Evolutionary conservation across 169 alveolate species (phyloP).

Genomic region (Neospora caninum): DNA sequence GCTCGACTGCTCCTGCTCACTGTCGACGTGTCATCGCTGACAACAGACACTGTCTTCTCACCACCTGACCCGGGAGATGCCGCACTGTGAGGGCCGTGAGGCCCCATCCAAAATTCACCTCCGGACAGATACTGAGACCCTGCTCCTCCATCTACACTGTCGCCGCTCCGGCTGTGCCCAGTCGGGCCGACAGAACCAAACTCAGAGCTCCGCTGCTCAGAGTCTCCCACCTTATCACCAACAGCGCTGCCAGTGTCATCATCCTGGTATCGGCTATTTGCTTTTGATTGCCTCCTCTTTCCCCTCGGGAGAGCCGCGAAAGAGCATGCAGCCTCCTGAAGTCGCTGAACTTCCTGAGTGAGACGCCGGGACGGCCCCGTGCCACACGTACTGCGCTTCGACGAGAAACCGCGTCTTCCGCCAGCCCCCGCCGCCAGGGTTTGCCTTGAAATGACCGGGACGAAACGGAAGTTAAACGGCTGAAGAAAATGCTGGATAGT

Average conservation of each 20-base stretch:
- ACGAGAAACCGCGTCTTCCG: background rate
- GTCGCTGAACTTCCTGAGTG: slow-evolving; percentile 34
- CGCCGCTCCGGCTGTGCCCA: background rate
- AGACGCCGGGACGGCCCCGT: slow-evolving; percentile 54
- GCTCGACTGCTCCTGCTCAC: slow-evolving; percentile 1
- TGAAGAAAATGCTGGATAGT: background rate
- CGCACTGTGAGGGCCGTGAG: background rate
- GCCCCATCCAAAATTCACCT: background rate
- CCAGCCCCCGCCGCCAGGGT: background rate
- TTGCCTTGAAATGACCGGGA: background rate
- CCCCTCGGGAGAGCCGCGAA: slow-evolving; percentile 33
- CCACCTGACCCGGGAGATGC: background rate
- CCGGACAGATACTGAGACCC: background rate
- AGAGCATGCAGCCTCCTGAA: slow-evolving; percentile 42
- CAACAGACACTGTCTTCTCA: slow-evolving; percentile 7
- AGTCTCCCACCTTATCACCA: background rate
- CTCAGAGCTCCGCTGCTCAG: background rate
- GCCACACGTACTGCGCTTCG: background rate
- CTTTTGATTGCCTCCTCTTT: slow-evolving; percentile 9
- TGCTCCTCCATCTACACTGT: background rate
- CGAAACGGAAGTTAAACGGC: slow-evolving; percentile 10
- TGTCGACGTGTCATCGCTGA: slow-evolving; percentile 22
- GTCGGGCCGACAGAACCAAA: background rate
- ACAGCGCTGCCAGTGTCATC: background rate
- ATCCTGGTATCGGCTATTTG: background rate